Evolutionary conservation across 768 basidiomycete species (phyloP), one percentile per base, ranked within the genome.

Genomic region (Tricholoma matsutake): DNA sequence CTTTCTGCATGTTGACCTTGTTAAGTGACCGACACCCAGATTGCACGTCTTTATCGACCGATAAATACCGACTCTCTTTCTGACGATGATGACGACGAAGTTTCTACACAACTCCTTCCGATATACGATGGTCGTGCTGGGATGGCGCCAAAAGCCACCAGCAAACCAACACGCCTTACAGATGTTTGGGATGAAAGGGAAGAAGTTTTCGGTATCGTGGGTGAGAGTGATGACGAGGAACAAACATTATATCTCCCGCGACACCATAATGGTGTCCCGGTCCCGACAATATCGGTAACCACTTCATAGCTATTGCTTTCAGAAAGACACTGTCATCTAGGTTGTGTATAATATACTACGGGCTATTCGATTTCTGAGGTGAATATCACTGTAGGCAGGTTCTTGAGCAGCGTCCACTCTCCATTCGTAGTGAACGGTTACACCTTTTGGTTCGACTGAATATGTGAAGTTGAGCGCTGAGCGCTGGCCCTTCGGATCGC

Each of bases 111-210:
- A 60, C 77, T 89, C 10, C 82, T 91, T 20, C 87, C 89, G 2
- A 78, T 79, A n/a, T 79, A 80, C 54, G 70, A 71, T 45, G 67
- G 65, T 13, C 63, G 64, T 29, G 61, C 65, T 8, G 32, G 62
- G 7, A 54, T 67, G 18, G 65, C 64, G 57, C 66, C 70, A 61
- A 75, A 76, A 63, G 69, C 64, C 68, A 72, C 67, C 11, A 61
- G 57, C 64, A 77, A 69, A 63, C 64, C 63, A 32, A 68, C 73
- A 55, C 81, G 80, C 18, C 74, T 89, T 47, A 78, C 79, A 14
- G 80, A 89, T 69, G 85, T 88, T 47, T 92, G 90, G 90, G 87
- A 92, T 63, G 88, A 89, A 65, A 81, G 85, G 28, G 91, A 93
- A 72, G 89, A 91, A 58, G 63, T 89, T 34, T 91, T 92, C 70